These are phyloP conservation scores for Syzygium jambos DNA, from an alignment of 345 rosid genomes.

Conservation along the genomic window DNA sequence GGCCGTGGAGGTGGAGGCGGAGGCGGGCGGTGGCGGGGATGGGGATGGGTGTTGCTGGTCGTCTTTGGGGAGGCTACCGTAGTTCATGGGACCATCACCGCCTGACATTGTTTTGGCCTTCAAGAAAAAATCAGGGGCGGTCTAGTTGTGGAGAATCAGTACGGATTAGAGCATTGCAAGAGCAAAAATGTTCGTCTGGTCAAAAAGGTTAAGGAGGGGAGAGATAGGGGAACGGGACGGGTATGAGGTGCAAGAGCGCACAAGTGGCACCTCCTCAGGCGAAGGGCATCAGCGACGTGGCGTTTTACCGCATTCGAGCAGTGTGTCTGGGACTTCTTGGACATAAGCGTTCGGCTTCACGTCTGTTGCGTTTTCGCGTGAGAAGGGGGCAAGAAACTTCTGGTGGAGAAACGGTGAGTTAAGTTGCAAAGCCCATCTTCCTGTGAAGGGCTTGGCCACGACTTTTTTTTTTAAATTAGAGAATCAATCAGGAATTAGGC, in stretches of 20 bases:
- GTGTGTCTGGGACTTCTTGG: not conserved
- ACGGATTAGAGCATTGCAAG: not conserved
- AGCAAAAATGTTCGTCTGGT: not conserved
- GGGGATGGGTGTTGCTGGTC: constrained; percentile 9
- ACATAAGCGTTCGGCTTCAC: not conserved
- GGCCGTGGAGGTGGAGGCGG: constrained; percentile 2
- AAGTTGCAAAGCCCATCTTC: not conserved
- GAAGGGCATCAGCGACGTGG: not conserved
- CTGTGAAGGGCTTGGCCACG: not conserved
- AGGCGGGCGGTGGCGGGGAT: not conserved
- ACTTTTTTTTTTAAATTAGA: not conserved
- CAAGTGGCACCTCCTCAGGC: not conserved
- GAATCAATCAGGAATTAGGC: not conserved
- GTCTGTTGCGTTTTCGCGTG: not conserved
- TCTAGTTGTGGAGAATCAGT: not conserved
- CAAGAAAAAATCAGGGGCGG: not conserved
- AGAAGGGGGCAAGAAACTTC: not conserved
- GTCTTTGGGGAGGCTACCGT: constrained; percentile 50
- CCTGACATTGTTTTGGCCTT: constrained; percentile 48
- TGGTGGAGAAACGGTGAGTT: too few relatives aligned
- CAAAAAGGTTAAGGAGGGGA: not conserved
- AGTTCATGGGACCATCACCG: constrained; percentile 60
- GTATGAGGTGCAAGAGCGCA: not conserved
- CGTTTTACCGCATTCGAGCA: not conserved
- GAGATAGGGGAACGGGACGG: not conserved